A percentile compares a stretch with the other conserved stretches of the same genome.
phyloP scores from a whole-genome alignment of 1,284 basidiomycete species.

The Rhodotorula mucilaginosa region DNA sequence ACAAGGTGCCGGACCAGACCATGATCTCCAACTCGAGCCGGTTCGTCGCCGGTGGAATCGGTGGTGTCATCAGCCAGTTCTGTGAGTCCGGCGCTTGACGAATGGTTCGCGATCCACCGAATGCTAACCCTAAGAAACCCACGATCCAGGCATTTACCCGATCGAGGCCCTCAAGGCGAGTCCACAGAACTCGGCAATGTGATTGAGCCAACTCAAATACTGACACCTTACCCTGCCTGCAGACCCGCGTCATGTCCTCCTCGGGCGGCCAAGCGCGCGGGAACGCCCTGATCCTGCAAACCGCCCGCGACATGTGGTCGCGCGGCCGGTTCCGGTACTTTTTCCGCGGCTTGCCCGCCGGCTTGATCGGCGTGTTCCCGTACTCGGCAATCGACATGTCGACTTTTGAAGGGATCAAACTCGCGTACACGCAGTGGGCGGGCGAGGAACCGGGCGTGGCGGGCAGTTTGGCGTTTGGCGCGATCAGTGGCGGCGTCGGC shows the following conservation, averaged over 20 bases:
- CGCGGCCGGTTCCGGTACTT: conserved; percentile 79
- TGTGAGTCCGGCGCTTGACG: conserved; percentile 37
- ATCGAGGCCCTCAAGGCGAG: conserved; percentile 73
- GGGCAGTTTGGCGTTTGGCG: conserved; percentile 50
- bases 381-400: conserved; percentile 52
- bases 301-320: conserved; percentile 63
- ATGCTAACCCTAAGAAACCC: too few species aligned
- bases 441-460: conserved; percentile 51
- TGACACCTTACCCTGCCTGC: conserved; percentile 79
- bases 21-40: conserved; percentile 88
- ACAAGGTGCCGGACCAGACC: conserved; percentile 80
- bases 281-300: conserved; percentile 53
- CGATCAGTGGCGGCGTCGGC: conserved; percentile 50
- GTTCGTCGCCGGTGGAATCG: conserved; percentile 92
- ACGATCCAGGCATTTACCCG: conserved; percentile 71
- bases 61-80: conserved; percentile 93
- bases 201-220: conserved; percentile 59
- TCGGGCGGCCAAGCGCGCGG: conserved; percentile 33
- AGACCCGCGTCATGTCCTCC: conserved; percentile 52
- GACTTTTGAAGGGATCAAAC: conserved; percentile 52
- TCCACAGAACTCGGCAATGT: background rate
- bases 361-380: conserved; percentile 52
- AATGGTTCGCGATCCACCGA: too few species aligned
- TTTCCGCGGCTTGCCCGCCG: conserved; percentile 80
- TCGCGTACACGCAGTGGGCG: conserved; percentile 50